Base-by-base conservation (phyloP, 257 asterid species). In the Orobanche coerulescens region DNA sequence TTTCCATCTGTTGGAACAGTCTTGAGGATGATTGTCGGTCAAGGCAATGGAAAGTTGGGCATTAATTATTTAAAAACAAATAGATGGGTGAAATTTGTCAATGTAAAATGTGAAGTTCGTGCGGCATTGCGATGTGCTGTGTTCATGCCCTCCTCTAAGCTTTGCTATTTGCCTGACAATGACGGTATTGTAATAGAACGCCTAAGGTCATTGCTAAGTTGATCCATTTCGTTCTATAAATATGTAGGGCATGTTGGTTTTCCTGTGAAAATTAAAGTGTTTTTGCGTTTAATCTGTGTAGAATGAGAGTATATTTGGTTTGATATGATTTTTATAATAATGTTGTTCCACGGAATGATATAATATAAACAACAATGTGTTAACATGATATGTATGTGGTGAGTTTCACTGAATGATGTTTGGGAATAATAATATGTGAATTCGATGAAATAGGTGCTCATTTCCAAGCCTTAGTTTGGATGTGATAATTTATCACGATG, bases 1-100 rank as follows among this genome's bases (percentile, higher is more conserved):
- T 85, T 91, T 65, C 96, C 95, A 16, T 11, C 75, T 39, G 88
- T 78, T 62, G 98, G 98, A 71, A 84, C 88, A 63, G 87, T 88
- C 58, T 56, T 91, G 74, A 81, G 90, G 75, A 82, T 91, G 79
- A 53, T 24, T 19, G 55, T 79, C 61, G 72, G 79, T 60, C 82
- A 67, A 65, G 59, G 75, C 57, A 63, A 64, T 7, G 82, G 68
- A 71, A 80, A 77, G 67, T 69, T 85, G 31, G 85, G 82, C 47
- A 44, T 81, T 46, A 68, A 75, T 49, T 62, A 69, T 46, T 59
- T 91, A 36, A 81, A 79, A 68, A 16, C 72, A 56, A 80, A 87
- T 61, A 80, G 71, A 79, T 91, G 98, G 98, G 81, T 79, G 58
- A 85, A 73, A 69, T 56, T 91, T 51, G 52, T 75, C 39, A 62